These are phyloP conservation scores for Orbilia blumenaviensis DNA, from an alignment of 2,329 filamentous ascomycete species.

Conservation along the genomic window DNA sequence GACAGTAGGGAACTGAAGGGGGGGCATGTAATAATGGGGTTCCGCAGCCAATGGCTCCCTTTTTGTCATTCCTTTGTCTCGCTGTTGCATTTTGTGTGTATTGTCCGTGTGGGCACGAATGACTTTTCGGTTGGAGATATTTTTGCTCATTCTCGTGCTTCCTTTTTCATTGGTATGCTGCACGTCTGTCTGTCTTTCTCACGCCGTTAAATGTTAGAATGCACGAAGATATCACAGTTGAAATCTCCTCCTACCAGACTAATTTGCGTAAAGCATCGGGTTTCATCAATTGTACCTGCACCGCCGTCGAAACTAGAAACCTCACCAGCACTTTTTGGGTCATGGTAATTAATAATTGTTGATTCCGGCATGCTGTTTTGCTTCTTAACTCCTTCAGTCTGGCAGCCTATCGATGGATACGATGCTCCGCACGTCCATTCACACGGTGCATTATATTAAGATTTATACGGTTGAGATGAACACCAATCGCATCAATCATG, in stretches of 20 bases:
- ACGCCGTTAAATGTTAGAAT: conserved; percentile 54
- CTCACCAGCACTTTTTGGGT: conserved; percentile 15
- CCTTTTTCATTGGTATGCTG: conserved; percentile 45
- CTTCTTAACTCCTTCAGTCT: conserved; percentile 3
- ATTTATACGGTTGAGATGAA: conserved; percentile 24
- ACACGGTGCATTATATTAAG: neutral
- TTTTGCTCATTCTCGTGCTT: conserved; percentile 37
- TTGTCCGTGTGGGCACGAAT: conserved; percentile 31
- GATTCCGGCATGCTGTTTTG: conserved; percentile 16
- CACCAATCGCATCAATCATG: conserved; percentile 29
- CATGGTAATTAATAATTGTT: neutral
- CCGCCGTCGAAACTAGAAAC: neutral
- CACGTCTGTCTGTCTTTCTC: conserved; percentile 29
- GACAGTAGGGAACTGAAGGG: neutral
- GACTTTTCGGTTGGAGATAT: conserved; percentile 25
- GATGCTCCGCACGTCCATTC: neutral
- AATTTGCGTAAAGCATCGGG: conserved; percentile 53
- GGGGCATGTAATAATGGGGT: conserved; percentile 2
- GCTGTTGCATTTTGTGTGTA: conserved; percentile 53
- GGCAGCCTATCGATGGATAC: conserved; percentile 26
- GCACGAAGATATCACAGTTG: conserved; percentile 48
- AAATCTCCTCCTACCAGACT: conserved; percentile 52
- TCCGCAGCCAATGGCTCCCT: conserved; percentile 6
- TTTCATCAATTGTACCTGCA: conserved; percentile 42
- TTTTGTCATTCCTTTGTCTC: conserved; percentile 33